Percentiles rank a stretch among this genome's conserved stretches.
These are phyloP conservation scores for Suhomyces kunorum DNA, from an alignment of 1,139 yeast species.

Conservation along the genomic window DNA sequence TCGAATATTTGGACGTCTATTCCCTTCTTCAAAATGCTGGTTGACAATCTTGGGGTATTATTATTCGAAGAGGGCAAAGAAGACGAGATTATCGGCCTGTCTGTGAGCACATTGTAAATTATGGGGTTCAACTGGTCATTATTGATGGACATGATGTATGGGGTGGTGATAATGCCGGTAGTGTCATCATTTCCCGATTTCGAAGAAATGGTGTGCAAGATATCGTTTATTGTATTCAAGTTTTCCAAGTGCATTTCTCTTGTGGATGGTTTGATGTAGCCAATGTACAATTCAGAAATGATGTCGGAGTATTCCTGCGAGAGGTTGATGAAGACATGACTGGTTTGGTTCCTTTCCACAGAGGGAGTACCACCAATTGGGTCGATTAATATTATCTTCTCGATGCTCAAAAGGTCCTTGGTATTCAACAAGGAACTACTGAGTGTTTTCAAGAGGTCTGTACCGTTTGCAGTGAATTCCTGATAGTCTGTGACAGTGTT, in stretches of 20 bases:
- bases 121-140: conserved; percentile 69
- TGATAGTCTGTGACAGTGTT: conserved; percentile 36
- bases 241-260: conserved; percentile 58
- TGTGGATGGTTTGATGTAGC: conserved; percentile 45
- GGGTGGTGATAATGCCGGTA: conserved; percentile 46
- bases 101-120: conserved; percentile 85
- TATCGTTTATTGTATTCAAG: conserved; percentile 52
- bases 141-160: conserved; percentile 47
- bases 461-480: conserved; percentile 33
- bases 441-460: conserved; percentile 32
- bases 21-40: conserved; percentile 82
- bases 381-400: conserved; percentile 78
- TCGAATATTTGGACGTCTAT: conserved; percentile 59
- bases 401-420: conserved; percentile 55
- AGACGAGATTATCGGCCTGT: conserved; percentile 88
- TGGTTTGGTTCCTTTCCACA: conserved; percentile 71
- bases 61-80: conserved; percentile 78
- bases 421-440: conserved; percentile 28
- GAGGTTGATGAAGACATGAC: conserved; percentile 86
- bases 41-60: conserved; percentile 64
- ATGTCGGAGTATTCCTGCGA: conserved; percentile 78
- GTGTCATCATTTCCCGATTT: conserved; percentile 41
- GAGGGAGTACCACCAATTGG: conserved; percentile 90
- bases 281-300: conserved; percentile 58
- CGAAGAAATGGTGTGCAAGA: conserved; percentile 33